Base-by-base conservation (phyloP, 345 rosid species). In the Murraya paniculata region DNA sequence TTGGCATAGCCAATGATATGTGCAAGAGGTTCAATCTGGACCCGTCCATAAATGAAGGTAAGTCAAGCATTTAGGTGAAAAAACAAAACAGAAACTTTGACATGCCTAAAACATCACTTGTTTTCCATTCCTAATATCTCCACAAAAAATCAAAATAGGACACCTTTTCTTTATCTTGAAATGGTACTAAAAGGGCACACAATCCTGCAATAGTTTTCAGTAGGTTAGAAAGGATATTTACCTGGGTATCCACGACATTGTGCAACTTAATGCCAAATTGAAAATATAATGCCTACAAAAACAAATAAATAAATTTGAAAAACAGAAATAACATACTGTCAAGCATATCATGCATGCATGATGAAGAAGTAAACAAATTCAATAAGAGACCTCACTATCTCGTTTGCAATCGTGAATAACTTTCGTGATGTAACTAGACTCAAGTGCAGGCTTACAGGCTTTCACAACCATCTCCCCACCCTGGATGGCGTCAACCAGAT, bases 401-500 rank as follows among this genome's bases (percentile, higher is more conserved):
- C 99, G 91, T 86, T 93, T 95, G 93, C 99, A 95, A 84, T 95
- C 98, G 67, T 95, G 99, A 88, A 95, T 93, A 79, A 95, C 98
- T 92, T 95, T 95, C 33, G 89, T 90, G 91, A 95, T 78, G 86
- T 90, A 81, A 76, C 73, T 81, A 81, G 98, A 95, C 93, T 95
- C 98, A 18, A 95, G 97, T 68, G 97, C 99, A 84, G 97, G 97
- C 90, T 93, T 91, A 90, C 98, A 95, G 18, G 97, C 97, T 82
- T 82, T 84, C 87, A 95, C 75, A 80, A 95, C 88, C 66, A 7
- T 57, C 78, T 89, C 89, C 81, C 95, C 98, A 73, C 99, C 98
- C 80, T 87, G 75, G 73, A 90, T 84, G 62, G 88, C 93, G 72
- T 95, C 99, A 81, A 95, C 95, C 85, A 95, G 86, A 85, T 88